Evolutionary conservation across 1,284 basidiomycete genomes (phyloP).

Genomic region (Marasmius sp.): DNA sequence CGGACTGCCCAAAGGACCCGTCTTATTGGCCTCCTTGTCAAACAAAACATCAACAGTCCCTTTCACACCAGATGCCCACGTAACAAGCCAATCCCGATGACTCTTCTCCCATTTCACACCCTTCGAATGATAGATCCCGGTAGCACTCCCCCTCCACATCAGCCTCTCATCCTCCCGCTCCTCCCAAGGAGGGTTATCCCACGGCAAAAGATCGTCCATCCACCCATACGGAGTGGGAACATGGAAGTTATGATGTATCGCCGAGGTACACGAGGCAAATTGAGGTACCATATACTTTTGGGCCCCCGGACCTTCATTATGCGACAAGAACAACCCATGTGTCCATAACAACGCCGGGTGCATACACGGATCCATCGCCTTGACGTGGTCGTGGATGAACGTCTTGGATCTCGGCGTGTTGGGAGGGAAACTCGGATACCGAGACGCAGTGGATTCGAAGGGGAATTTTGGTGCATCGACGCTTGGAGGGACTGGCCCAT

Average conservation of each 20-base stretch:
- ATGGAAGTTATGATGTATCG: slow-evolving; percentile 61
- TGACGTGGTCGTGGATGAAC: slow-evolving; percentile 53
- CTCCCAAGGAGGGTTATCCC: slow-evolving; percentile 53
- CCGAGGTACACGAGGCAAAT: slow-evolving; percentile 56
- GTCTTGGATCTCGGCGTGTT: slow-evolving; percentile 35
- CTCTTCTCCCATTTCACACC: slow-evolving; percentile 48
- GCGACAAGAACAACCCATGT: slow-evolving; percentile 59
- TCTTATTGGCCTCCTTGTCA: slow-evolving; percentile 10
- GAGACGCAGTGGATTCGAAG: slow-evolving; percentile 21
- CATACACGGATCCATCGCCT: slow-evolving; percentile 61
- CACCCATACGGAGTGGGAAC: slow-evolving; percentile 49
- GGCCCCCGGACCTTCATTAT: slow-evolving; percentile 49
- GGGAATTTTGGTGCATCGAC: background rate
- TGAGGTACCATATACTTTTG: slow-evolving; percentile 48
- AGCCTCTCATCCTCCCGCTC: slow-evolving; percentile 52
- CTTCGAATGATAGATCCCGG: slow-evolving; percentile 53
- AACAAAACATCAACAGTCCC: slow-evolving; percentile 32
- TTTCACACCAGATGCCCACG: slow-evolving; percentile 30
- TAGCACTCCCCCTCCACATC: slow-evolving; percentile 66
- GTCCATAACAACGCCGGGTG: slow-evolving; percentile 49
- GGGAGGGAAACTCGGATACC: slow-evolving; percentile 15
- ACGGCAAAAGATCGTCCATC: slow-evolving; percentile 35
- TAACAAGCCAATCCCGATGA: slow-evolving; percentile 42
- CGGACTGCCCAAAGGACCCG: slow-evolving; percentile 42
- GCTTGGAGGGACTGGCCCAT: background rate